Conservation (phyloP, 2,329 filamentous ascomycete species). For the Fusarium torreyae region DNA sequence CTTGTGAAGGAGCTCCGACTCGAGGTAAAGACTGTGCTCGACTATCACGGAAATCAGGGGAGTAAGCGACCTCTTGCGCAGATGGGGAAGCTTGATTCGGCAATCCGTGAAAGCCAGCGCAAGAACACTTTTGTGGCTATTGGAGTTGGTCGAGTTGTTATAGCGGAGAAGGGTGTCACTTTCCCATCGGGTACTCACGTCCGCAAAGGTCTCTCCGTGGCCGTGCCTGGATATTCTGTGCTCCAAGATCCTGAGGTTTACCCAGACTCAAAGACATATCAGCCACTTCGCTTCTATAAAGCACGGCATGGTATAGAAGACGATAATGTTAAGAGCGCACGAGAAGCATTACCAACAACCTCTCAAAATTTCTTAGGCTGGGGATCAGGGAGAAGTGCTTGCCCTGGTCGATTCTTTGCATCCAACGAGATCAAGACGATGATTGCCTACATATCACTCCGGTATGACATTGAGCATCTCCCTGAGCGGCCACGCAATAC, state of each 20-base stretch:
- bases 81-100: too few species aligned
- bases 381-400: constrained; percentile 10
- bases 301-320: not conserved
- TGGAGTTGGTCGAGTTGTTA: too few species aligned
- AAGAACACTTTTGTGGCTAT: too few species aligned
- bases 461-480: constrained; percentile 14
- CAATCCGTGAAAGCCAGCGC: too few species aligned
- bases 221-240: constrained; percentile 11
- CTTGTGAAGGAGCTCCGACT: too few species aligned
- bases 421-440: constrained; percentile 20
- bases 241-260: constrained; percentile 18
- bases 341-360: constrained; percentile 8
- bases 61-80: too few species aligned
- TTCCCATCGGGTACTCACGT: constrained; percentile 17
- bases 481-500: not conserved
- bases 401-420: constrained; percentile 13
- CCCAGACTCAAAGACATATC: not conserved
- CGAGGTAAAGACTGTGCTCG: too few species aligned
- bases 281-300: constrained; percentile 13
- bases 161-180: constrained; percentile 2
- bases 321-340: not conserved
- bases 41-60: too few species aligned
- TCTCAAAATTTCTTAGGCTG: constrained; percentile 9
- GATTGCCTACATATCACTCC: not conserved
- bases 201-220: constrained; percentile 9